phyloP scores from a whole-genome alignment of 495 filamentous ascomycete genomes.

The Aspergillus steynii region DNA sequence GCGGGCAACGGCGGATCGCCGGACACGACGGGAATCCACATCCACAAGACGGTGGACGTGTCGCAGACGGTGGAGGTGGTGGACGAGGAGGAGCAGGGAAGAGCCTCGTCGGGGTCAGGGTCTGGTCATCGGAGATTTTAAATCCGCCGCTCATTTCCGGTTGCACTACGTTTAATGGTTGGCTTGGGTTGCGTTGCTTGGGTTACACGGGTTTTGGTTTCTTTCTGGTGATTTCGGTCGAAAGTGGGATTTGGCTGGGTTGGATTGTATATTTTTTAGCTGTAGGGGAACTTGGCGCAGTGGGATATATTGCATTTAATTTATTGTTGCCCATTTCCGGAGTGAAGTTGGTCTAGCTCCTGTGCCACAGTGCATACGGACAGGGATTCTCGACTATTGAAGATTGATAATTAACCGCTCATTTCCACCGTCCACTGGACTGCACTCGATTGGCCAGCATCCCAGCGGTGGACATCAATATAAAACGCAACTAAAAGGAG shows the following conservation, averaged over 20 bases:
- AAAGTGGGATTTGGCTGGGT: not conserved
- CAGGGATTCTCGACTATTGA: not conserved
- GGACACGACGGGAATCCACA: conserved; percentile 11
- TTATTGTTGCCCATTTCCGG: not conserved
- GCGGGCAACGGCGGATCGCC: conserved; percentile 10
- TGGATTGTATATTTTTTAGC: not conserved
- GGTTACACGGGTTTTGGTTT: not conserved
- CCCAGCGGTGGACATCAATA: not conserved
- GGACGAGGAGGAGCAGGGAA: conserved; percentile 1
- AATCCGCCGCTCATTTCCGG: not conserved
- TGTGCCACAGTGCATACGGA: too few relatives aligned
- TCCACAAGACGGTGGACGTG: conserved; percentile 41
- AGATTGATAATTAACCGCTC: not conserved
- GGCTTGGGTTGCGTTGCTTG: not conserved
- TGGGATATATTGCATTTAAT: not conserved
- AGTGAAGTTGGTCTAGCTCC: not conserved
- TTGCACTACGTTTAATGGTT: not conserved
- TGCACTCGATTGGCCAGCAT: not conserved
- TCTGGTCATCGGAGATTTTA: not conserved
- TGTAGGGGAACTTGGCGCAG: not conserved
- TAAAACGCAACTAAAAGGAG: not conserved
- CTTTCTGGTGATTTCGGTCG: not conserved
- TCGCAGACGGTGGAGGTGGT: conserved; percentile 36
- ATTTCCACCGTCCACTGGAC: not conserved
- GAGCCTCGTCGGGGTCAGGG: not conserved